phyloP scores from a whole-genome alignment of 2,329 filamentous ascomycete genomes.

The Fusarium pininemorale region DNA sequence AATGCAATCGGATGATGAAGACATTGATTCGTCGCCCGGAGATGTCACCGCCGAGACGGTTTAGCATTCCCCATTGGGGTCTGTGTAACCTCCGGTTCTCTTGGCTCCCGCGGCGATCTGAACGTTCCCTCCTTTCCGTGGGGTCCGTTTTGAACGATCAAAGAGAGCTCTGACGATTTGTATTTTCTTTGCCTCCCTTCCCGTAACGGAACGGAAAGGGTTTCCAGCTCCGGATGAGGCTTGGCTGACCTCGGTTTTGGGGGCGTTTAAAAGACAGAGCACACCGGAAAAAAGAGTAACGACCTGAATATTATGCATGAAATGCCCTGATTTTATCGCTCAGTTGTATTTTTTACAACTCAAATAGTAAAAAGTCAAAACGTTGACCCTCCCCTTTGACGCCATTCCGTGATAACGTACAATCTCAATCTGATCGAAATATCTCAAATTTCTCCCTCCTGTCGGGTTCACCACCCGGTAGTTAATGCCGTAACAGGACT shows the following conservation, averaged over 20 bases:
- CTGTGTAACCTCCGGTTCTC: conserved; percentile 24
- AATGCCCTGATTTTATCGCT: conserved; percentile 4
- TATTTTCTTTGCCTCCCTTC: neutral
- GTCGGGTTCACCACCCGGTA: neutral
- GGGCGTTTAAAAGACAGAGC: neutral
- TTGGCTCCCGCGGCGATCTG: conserved; percentile 50
- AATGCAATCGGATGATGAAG: conserved; percentile 62
- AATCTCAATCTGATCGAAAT: neutral
- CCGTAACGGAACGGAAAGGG: neutral
- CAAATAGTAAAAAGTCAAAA: conserved; percentile 14
- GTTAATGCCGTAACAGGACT: neutral
- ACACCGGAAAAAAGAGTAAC: conserved; percentile 9
- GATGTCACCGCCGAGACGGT: conserved; percentile 36
- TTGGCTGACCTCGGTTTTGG: neutral
- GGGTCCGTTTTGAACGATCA: conserved; percentile 58
- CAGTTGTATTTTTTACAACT: conserved; percentile 9
- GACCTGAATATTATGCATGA: conserved; percentile 28
- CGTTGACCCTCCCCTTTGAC: neutral
- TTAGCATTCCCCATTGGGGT: conserved; percentile 35
- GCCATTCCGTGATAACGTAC: conserved; percentile 14
- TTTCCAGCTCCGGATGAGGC: neutral
- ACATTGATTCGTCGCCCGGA: conserved; percentile 46
- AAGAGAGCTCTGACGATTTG: conserved; percentile 59
- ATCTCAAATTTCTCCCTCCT: neutral
- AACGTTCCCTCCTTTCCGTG: conserved; percentile 37